A percentile compares a stretch with the other conserved stretches of the same genome.
Conservation (phyloP, 2,329 filamentous ascomycete genomes). For the Verticillium isaacii region DNA sequence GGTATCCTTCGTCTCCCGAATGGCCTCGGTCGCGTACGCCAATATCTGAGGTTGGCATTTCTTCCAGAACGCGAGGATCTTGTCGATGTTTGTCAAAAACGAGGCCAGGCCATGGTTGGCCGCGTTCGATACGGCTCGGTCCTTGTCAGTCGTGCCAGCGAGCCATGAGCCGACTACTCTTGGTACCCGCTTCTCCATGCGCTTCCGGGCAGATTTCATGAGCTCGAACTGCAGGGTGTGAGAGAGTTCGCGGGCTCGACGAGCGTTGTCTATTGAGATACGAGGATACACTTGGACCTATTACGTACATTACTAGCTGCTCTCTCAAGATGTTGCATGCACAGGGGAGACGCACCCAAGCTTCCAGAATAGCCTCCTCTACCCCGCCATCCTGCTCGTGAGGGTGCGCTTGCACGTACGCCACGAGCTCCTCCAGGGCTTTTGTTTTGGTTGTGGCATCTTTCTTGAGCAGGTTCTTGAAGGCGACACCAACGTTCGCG, state of each 20-base stretch:
- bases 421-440: slow-evolving; percentile 78
- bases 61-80: slow-evolving; percentile 70
- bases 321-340: slow-evolving; percentile 11
- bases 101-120: slow-evolving; percentile 70
- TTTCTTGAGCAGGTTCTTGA: slow-evolving; percentile 91
- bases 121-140: slow-evolving; percentile 70
- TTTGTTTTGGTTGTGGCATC: slow-evolving; percentile 89
- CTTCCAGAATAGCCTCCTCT: slow-evolving; percentile 79
- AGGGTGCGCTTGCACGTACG: slow-evolving; percentile 52
- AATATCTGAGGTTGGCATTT: slow-evolving; percentile 78
- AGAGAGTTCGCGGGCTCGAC: slow-evolving; percentile 81
- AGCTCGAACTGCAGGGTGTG: slow-evolving; percentile 67
- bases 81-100: slow-evolving; percentile 77
- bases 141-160: slow-evolving; percentile 80
- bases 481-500: slow-evolving; percentile 77
- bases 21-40: slow-evolving; percentile 74
- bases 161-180: slow-evolving; percentile 85
- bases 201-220: slow-evolving; percentile 65
- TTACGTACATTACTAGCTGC: slow-evolving; percentile 29
- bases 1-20: slow-evolving; percentile 74
- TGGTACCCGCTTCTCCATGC: slow-evolving; percentile 75
- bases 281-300: slow-evolving; percentile 84
- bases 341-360: slow-evolving; percentile 63
- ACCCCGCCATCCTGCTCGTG: slow-evolving; percentile 54
- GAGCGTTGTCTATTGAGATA: slow-evolving; percentile 82